Base-by-base conservation (phyloP, 2,329 filamentous ascomycete genomes). In the Colletotrichum sp. region DNA sequence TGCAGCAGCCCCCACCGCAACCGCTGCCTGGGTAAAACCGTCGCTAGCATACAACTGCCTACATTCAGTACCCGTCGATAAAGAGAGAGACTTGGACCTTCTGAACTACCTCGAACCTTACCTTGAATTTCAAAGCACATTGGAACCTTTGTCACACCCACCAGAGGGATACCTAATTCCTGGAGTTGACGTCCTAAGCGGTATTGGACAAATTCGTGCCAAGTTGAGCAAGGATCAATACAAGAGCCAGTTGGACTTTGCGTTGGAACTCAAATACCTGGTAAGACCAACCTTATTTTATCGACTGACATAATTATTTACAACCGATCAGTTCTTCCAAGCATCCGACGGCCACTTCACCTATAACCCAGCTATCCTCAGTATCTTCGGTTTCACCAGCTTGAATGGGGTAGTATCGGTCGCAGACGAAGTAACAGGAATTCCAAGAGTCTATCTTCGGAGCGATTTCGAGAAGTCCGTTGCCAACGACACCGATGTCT, bases 41-140 rank as follows among this genome's bases (percentile, higher is more conserved):
- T 73, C 74, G 5, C n/a, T 76, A 16, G 74, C 74, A 5, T 65
- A 59, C 24, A 71, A 59, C 12, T 80, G 78, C 49, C 21, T 79
- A 12, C 72, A 71, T 6, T 75, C 78, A 2, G 44, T 80, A 8
- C 63, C 68, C 9, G 60, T 77, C 9, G 72, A 77, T 16, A 72
- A 70, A 28, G 63, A 70, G 28, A 60, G 32, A 3, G 69, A 78
- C 36, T 12, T 72, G 13, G 75, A 72, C 15, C 71, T 80, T 15
- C 72, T 80, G 8, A 71, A 78, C 63, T 80, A 78, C 39, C 60
- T 80, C 3, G 63, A 69, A 18, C 79, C 79, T 5, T 78, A 71
- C 8, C 7, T 79, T 2, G n/a, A 63, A 15, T 78, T 71, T 8
- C 79, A 80, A 26, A 76, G 76, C 64, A 79, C 79, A 2, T 16